Conservation (phyloP, 352 stramenopile genomes). For the Globisporangium perplexum region DNA sequence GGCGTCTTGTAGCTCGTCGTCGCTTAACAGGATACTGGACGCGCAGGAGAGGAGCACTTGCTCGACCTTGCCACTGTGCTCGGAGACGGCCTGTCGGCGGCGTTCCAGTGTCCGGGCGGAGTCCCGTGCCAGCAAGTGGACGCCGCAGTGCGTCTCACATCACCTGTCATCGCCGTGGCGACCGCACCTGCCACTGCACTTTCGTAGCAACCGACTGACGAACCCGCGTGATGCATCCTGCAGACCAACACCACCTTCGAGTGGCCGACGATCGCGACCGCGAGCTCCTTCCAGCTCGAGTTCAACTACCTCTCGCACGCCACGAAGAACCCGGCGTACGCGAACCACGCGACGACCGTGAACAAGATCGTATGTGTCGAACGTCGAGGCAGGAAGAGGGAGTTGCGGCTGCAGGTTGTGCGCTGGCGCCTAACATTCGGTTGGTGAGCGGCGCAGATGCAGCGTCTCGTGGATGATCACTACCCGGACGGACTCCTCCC, state of each 20-base stretch:
- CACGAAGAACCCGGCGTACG: constrained; percentile 30
- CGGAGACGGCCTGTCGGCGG: constrained; percentile 22
- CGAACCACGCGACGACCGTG: constrained; percentile 27
- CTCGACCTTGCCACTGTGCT: constrained; percentile 33
- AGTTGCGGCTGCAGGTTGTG: no score
- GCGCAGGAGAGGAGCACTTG: constrained; percentile 32
- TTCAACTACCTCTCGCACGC: constrained; percentile 43
- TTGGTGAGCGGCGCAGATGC: no score
- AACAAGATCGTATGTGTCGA: constrained; percentile 30
- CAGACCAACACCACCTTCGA: neutral
- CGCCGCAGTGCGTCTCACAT: constrained; percentile 20
- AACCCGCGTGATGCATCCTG: neutral
- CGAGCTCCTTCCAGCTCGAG: constrained; percentile 47
- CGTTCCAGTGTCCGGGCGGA: constrained; percentile 25
- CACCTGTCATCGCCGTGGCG: no score
- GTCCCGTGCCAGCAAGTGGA: constrained; percentile 34
- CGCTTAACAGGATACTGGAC: no score
- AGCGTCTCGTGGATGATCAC: constrained; percentile 15
- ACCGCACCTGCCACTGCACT: no score
- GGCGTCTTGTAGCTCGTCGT: no score
- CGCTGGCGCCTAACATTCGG: no score
- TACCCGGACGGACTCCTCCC: constrained; percentile 43
- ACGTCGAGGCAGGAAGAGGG: no score
- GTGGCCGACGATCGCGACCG: neutral
- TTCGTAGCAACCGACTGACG: no score